Percentiles rank a stretch among this genome's conserved stretches.
Conservation (phyloP, 208 protist species). For the Wallacemonas sp. region DNA sequence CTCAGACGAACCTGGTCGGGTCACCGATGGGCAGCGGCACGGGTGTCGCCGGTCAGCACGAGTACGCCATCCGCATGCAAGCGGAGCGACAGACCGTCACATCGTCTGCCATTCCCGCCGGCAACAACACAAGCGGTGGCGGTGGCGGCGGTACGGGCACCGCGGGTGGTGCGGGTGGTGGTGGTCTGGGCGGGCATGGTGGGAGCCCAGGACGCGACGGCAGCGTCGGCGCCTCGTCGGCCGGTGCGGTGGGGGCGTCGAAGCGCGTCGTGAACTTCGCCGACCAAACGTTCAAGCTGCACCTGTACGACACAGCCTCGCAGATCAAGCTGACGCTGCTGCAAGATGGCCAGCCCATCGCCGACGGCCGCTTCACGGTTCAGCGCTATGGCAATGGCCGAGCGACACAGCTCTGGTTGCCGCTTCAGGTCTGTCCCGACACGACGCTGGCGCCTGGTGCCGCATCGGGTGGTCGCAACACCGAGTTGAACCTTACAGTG, state of each 20-base stretch:
- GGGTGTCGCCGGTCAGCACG: conserved; percentile 6
- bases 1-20: neutral
- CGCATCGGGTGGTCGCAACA: neutral
- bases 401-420: conserved; percentile 25
- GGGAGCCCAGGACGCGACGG: neutral
- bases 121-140: neutral
- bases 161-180: no score
- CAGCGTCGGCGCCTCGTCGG: neutral
- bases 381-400: conserved; percentile 23
- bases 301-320: conserved; percentile 30
- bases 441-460: neutral
- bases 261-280: conserved; percentile 24
- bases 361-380: conserved; percentile 22
- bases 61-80: conserved; percentile 27
- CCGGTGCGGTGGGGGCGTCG: conserved; percentile 9
- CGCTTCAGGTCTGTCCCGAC: conserved; percentile 6
- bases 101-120: conserved; percentile 22
- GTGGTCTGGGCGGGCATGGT: no score
- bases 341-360: conserved; percentile 24
- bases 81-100: conserved; percentile 30
- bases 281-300: conserved; percentile 32
- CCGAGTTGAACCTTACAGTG: conserved; percentile 29
- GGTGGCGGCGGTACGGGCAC: no score
- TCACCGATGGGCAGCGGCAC: neutral
- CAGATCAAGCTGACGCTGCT: conserved; percentile 19